Percentiles rank a stretch among this genome's conserved stretches.
These are phyloP conservation scores for Leptosphaerulina australis DNA, from an alignment of 2,329 filamentous ascomycete genomes.

Conservation along the genomic window DNA sequence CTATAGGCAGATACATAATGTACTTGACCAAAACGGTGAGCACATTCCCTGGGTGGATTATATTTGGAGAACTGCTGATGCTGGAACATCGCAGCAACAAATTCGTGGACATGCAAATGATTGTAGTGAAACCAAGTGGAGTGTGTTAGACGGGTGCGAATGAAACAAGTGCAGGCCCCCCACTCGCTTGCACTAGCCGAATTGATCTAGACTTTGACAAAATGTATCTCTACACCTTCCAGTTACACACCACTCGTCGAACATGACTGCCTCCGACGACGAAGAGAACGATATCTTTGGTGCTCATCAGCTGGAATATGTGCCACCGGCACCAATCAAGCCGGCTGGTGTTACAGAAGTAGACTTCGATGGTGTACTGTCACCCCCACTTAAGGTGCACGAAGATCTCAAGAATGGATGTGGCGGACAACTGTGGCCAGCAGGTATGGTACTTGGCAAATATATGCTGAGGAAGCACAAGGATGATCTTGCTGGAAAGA, in stretches of 20 bases:
- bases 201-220: conserved; percentile 12
- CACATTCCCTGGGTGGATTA: background rate
- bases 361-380: conserved; percentile 75
- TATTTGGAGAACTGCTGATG: background rate
- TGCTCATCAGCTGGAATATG: conserved; percentile 60
- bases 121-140: background rate
- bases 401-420: conserved; percentile 89
- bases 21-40: background rate
- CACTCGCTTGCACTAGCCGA: conserved; percentile 15
- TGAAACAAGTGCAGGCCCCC: conserved; percentile 2
- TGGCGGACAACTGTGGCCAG: conserved; percentile 93
- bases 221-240: conserved; percentile 10
- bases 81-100: background rate
- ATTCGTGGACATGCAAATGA: background rate
- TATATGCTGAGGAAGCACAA: conserved; percentile 80
- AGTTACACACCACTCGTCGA: background rate
- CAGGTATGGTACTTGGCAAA: conserved; percentile 84
- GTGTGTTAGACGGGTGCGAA: background rate
- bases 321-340: conserved; percentile 61
- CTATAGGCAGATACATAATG: conserved; percentile 33
- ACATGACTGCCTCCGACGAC: conserved; percentile 30
- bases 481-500: conserved; percentile 66
- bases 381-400: conserved; percentile 72
- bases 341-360: conserved; percentile 58
- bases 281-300: conserved; percentile 45